These are phyloP conservation scores for Cadophora sp. DNA, from an alignment of 2,329 filamentous ascomycete genomes.

Conservation along the genomic window DNA sequence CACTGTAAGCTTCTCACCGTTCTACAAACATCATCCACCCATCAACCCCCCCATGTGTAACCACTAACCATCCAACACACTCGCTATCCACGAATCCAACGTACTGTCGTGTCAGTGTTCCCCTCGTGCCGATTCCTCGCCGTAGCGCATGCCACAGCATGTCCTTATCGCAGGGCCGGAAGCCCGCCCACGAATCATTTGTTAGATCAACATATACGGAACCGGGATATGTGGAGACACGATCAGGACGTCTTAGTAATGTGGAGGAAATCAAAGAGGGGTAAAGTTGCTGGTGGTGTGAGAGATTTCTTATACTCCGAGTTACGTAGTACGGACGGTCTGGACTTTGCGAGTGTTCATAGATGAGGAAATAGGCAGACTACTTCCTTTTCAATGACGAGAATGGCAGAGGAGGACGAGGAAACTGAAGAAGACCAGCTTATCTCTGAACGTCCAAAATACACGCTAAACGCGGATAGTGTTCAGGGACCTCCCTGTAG, in stretches of 20 bases:
- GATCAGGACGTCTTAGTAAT: not conserved
- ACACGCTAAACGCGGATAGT: not conserved
- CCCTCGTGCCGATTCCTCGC: conserved; percentile 8
- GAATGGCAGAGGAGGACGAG: not conserved
- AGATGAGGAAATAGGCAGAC: too few relatives aligned
- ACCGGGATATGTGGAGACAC: not conserved
- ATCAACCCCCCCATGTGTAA: not conserved
- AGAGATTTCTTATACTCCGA: conserved; percentile 2
- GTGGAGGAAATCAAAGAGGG: conserved; percentile 17
- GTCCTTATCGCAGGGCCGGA: conserved; percentile 13
- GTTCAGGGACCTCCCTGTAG: conserved; percentile 6
- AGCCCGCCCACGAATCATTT: conserved; percentile 18
- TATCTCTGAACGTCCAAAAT: not conserved
- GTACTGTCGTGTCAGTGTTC: not conserved
- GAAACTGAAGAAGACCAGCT: not conserved
- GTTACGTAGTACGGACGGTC: not conserved
- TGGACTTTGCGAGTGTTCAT: not conserved
- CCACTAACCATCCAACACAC: not conserved
- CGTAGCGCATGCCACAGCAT: conserved; percentile 6
- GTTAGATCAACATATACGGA: conserved; percentile 6
- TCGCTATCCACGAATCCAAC: not conserved
- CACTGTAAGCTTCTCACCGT: not conserved
- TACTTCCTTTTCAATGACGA: too few relatives aligned
- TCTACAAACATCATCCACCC: not conserved
- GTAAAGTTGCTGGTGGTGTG: conserved; percentile 2